Conservation (phyloP, 2,329 filamentous ascomycete genomes). For the Pseudocercospora vitis region DNA sequence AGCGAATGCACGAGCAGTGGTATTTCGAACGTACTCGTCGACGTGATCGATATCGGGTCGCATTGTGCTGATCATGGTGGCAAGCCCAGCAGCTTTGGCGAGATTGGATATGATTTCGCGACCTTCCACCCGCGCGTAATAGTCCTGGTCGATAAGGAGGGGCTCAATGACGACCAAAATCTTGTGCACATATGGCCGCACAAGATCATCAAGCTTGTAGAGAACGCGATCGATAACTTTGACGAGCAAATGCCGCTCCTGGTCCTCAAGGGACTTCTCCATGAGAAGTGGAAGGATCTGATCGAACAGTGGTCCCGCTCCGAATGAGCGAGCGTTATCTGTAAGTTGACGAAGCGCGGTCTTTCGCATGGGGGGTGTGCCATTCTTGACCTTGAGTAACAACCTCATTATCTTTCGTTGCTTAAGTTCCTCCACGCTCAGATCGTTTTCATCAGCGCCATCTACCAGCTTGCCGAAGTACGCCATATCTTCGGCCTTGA, state of each 20-base stretch:
- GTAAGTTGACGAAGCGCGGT: slow-evolving; percentile 95
- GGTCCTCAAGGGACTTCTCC: slow-evolving; percentile 97
- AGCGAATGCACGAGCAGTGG: slow-evolving; percentile 92
- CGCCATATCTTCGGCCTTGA: slow-evolving; percentile 97
- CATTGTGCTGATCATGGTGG: slow-evolving; percentile 99
- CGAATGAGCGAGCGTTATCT: slow-evolving; percentile 94
- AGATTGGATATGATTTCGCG: slow-evolving; percentile 98
- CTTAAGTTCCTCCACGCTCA: slow-evolving; percentile 94
- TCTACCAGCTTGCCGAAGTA: slow-evolving; percentile 98
- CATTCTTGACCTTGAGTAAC: slow-evolving; percentile 97
- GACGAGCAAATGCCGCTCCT: slow-evolving; percentile 95
- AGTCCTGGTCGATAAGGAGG: slow-evolving; percentile 98
- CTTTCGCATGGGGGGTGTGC: slow-evolving; percentile 97
- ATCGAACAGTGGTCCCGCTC: slow-evolving; percentile 90
- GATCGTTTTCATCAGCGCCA: slow-evolving; percentile 82
- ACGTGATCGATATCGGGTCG: slow-evolving; percentile 97
- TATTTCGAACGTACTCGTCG: slow-evolving; percentile 97
- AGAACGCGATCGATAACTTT: slow-evolving; percentile 98
- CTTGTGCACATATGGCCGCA: slow-evolving; percentile 95
- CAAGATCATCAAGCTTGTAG: slow-evolving; percentile 96
- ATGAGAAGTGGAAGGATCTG: slow-evolving; percentile 95
- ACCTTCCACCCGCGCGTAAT: slow-evolving; percentile 96
- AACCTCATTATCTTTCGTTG: slow-evolving; percentile 98
- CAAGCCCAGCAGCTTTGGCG: slow-evolving; percentile 91
- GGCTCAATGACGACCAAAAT: slow-evolving; percentile 98